Evolutionary conservation across 257 asterid species (phyloP).

Genomic region (Leptodermis oblonga): DNA sequence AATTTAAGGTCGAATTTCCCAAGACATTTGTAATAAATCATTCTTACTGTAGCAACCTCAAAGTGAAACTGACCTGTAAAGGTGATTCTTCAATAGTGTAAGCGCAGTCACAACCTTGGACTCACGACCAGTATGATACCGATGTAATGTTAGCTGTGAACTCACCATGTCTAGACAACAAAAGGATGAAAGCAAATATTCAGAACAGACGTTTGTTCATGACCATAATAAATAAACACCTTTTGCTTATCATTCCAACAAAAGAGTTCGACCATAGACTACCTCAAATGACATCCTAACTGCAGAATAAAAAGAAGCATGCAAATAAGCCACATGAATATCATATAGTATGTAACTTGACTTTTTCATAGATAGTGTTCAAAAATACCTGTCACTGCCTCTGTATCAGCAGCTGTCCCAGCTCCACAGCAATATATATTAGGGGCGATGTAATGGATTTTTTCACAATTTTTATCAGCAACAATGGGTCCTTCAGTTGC

Average conservation of each 20-base stretch:
- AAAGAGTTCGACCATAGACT: too few relatives aligned
- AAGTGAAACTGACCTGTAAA: slow-evolving; percentile 55
- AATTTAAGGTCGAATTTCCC: slow-evolving; percentile 15
- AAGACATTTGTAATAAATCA: slow-evolving; percentile 10
- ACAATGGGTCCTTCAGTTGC: slow-evolving; percentile 99
- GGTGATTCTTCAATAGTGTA: slow-evolving; percentile 75
- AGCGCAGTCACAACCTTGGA: slow-evolving; percentile 94
- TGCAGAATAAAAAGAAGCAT: too few relatives aligned
- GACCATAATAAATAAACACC: background rate
- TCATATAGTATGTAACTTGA: too few relatives aligned
- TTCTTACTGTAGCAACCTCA: slow-evolving; percentile 10
- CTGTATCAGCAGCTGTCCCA: slow-evolving; percentile 97
- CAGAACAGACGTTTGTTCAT: background rate
- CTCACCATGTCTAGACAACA: slow-evolving; percentile 77
- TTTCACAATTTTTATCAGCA: slow-evolving; percentile 96
- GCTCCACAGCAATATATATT: slow-evolving; percentile 80
- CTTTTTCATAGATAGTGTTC: background rate
- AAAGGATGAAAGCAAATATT: background rate
- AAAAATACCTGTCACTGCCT: slow-evolving; percentile 82
- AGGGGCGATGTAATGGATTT: slow-evolving; percentile 91
- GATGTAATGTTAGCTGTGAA: slow-evolving; percentile 85
- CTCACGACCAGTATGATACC: slow-evolving; percentile 88
- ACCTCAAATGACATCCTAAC: too few relatives aligned
- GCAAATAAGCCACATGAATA: too few relatives aligned
- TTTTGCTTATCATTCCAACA: background rate